Evolutionary conservation across 495 filamentous ascomycete species (phyloP).

Genomic region (Penicillium cinerascens): DNA sequence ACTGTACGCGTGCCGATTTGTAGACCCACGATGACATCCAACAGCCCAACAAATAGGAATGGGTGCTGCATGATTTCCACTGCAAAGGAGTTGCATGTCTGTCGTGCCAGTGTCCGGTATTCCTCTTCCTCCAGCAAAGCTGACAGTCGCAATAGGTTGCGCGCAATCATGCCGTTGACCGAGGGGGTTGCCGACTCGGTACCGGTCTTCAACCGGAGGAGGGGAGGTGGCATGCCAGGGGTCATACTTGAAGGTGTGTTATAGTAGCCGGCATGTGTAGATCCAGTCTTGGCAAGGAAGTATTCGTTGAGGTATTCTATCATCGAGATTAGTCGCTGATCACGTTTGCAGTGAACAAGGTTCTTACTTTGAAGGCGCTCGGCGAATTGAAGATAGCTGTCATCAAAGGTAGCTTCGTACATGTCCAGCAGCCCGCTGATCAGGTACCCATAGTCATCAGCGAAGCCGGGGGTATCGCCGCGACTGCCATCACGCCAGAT

Average conservation of each 20-base stretch:
- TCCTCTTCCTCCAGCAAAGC: conserved; percentile 62
- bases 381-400: conserved; percentile 75
- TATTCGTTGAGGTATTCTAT: conserved; percentile 61
- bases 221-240: conserved; percentile 67
- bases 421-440: conserved; percentile 81
- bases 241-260: conserved; percentile 64
- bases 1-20: conserved; percentile 52
- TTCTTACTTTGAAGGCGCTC: conserved; percentile 72
- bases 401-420: conserved; percentile 84
- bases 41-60: conserved; percentile 76
- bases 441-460: conserved; percentile 93
- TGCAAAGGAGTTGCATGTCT: conserved; percentile 80
- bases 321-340: conserved; percentile 12
- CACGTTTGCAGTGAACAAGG: background rate
- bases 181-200: conserved; percentile 90
- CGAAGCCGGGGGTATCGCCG: conserved; percentile 73
- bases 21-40: conserved; percentile 71
- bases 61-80: conserved; percentile 90
- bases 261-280: conserved; percentile 71
- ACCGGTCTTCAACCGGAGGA: conserved; percentile 87
- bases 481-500: conserved; percentile 67
- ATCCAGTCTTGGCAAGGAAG: conserved; percentile 58
- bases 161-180: conserved; percentile 78
- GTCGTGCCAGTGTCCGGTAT: conserved; percentile 61
- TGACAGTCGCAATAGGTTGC: conserved; percentile 77